Evolutionary conservation across 306 rosid species (phyloP), one percentile per base, ranked within the genome.

Genomic region (Citrullus mucosospermus): DNA sequence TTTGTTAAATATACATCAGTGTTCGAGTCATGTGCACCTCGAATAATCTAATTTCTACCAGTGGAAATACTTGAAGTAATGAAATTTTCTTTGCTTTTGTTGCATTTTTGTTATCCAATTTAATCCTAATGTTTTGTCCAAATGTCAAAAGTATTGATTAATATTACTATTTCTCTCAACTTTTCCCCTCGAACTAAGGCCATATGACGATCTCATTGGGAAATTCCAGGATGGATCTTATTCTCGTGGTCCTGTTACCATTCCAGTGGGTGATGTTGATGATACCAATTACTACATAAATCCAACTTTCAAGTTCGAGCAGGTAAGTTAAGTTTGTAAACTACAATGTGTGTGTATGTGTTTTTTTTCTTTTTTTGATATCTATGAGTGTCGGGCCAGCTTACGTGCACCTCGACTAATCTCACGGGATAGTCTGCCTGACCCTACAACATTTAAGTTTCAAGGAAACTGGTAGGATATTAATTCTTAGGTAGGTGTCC

Each of bases 281-380:
- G 96, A 89, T 54, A 78, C 93, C 15, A 73, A 83, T 15, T 88
- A 92, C 85, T 91, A 85, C 80, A 22, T 90, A 46, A 86, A 90
- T 57, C 97, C 98, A 67, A 92, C 90, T 84, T 87, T 90, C 87
- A 95, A 92, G 84, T 95, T 95, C 17, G 98, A 95, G 82, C 98
- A 92, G 84, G 98, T 95, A 84, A 85, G 96, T 80, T 22, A 7
- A 36, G 34, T 36, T 54, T 34, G 36, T 75, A 54, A 53, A 54
- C 43, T 75, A 17, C 30, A 55, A 8, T 54, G 28, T 25, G 28
- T 25, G 28, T 25, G 28, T 25, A 1, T 25, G 28, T 25, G 22
- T 22, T 22, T 22, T 22, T 25, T 25, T 25, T 25, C 28, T 25
- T 25, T 25, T 25, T 25, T 25, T 25, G 28, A 25, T 25, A 25